Conservation (phyloP, 129 eudicot species). For the Cynara cardunculus region DNA sequence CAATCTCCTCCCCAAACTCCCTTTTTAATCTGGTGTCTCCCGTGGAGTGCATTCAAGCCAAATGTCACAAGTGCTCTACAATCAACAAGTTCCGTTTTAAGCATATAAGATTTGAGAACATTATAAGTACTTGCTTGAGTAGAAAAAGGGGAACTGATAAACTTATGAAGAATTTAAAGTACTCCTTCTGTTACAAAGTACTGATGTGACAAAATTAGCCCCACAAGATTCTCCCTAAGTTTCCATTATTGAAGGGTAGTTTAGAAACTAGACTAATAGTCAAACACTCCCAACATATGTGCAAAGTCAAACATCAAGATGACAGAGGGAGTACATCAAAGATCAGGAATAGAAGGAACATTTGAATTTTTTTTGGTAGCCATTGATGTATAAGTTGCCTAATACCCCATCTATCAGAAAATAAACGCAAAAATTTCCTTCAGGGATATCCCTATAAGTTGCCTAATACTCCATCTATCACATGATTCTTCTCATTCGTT, state of each 20-base stretch:
- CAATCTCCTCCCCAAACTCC: conserved; percentile 73
- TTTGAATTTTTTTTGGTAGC: background rate
- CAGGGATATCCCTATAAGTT: background rate
- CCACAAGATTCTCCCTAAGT: background rate
- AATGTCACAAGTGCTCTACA: conserved; percentile 78
- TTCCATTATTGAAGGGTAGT: background rate
- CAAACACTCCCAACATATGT: background rate
- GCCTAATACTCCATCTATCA: too few relatives aligned
- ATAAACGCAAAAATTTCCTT: background rate
- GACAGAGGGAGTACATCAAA: background rate
- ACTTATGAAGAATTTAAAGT: too few relatives aligned
- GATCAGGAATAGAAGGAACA: background rate
- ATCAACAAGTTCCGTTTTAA: background rate
- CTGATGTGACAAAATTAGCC: too few relatives aligned
- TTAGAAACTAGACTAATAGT: background rate
- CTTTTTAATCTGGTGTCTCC: conserved; percentile 50
- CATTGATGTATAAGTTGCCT: background rate
- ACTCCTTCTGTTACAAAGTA: too few relatives aligned
- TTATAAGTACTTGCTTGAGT: too few relatives aligned
- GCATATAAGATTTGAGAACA: background rate
- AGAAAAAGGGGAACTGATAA: too few relatives aligned
- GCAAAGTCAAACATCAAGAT: too few relatives aligned
- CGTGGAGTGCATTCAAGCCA: conserved; percentile 83
- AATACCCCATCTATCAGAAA: background rate
- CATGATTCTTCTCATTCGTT: background rate